Conservation (phyloP, 139 green algal genomes). For the Chlorella sp. region DNA sequence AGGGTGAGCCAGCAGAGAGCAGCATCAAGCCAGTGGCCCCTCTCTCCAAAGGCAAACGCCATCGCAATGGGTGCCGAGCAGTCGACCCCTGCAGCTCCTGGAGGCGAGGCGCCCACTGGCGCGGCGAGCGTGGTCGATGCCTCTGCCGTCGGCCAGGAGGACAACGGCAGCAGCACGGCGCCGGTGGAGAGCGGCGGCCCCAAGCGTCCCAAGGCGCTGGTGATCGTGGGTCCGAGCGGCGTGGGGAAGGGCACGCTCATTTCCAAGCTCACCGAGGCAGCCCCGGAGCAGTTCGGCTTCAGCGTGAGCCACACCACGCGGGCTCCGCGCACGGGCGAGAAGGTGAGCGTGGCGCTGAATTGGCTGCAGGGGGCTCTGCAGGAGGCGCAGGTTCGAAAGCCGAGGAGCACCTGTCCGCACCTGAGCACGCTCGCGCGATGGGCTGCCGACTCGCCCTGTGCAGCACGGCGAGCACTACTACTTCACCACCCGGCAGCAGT, state of each 20-base stretch:
- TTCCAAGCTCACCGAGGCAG: conserved; percentile 45
- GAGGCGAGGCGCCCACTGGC: not conserved
- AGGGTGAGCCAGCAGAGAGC: too few species aligned
- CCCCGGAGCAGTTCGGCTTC: conserved; percentile 60
- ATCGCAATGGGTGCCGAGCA: not conserved
- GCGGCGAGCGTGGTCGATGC: not conserved
- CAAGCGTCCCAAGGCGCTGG: conserved; percentile 28
- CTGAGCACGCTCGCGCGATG: too few species aligned
- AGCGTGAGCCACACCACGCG: conserved; percentile 77
- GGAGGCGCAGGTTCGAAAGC: not conserved
- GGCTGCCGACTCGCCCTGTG: not conserved
- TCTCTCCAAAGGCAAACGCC: too few species aligned
- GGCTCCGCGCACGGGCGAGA: conserved; percentile 34
- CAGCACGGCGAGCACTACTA: conserved; percentile 79
- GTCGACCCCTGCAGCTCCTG: not conserved
- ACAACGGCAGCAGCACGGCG: too few species aligned
- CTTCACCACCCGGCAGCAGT: conserved; percentile 63
- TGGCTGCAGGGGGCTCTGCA: not conserved
- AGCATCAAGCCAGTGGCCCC: too few species aligned
- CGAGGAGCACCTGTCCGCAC: too few species aligned
- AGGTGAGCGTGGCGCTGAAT: conserved; percentile 5
- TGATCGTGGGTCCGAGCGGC: conserved; percentile 77
- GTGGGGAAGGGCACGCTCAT: conserved; percentile 87
- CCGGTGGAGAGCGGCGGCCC: not conserved
- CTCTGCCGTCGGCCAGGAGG: too few species aligned